Conservation (phyloP, 441 rosid species). For the Pelargonium australe region DNA sequence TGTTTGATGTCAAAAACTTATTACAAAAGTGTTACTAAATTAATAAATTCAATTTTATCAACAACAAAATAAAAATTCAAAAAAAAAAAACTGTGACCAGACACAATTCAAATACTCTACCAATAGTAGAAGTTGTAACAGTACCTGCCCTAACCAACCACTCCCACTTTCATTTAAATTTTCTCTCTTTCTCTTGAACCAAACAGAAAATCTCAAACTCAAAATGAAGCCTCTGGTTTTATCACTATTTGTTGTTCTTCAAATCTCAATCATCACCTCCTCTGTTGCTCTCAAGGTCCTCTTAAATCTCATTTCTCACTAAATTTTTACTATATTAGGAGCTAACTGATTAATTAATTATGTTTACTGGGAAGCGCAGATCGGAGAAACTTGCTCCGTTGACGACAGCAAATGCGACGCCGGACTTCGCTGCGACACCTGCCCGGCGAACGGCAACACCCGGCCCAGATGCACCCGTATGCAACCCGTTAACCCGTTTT, state of each 20-base stretch:
- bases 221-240: neutral
- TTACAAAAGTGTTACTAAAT: no score
- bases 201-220: neutral
- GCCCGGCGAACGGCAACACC: slow-evolving; percentile 61
- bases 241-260: neutral
- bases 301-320: neutral
- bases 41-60: no score
- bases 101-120: neutral
- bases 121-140: no score
- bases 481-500: slow-evolving; percentile 56
- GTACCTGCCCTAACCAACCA: neutral
- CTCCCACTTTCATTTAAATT: neutral
- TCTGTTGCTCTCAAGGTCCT: neutral
- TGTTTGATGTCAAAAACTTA: no score
- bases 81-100: neutral
- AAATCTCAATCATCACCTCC: neutral
- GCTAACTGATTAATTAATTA: neutral
- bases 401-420: slow-evolving; percentile 44
- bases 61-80: no score
- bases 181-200: neutral
- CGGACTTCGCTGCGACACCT: slow-evolving; percentile 71
- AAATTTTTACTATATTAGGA: neutral
- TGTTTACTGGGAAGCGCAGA: slow-evolving; percentile 28
- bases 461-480: slow-evolving; percentile 69
- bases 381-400: slow-evolving; percentile 77